Evolutionary conservation across 352 stramenopile species (phyloP), one percentile per base, ranked within the genome.

Genomic region (Phytopythium aichiense): DNA sequence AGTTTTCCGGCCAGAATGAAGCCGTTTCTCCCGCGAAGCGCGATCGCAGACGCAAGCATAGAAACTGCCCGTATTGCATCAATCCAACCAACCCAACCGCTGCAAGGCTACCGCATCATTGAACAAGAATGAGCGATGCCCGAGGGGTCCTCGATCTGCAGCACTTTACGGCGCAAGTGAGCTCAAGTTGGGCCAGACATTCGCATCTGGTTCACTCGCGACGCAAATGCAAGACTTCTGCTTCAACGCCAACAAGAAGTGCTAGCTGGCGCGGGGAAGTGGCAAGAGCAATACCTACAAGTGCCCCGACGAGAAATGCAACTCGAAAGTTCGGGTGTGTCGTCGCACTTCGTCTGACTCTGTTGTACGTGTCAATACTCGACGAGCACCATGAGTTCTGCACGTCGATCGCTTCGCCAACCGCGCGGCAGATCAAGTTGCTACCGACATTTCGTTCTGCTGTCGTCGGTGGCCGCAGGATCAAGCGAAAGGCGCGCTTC

Each of bases 351-450:
- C 48, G 3, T 22, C 7, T 1, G 48, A 54, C 23, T 2, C 16
- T 38, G 23, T 38, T 54, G 48, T 54, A 37, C 13, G 23, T 54
- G 28, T 54, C 48, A 2, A 54, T 23, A 18, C 48, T 54, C 7
- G 25, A 54, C 48, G 48, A 54, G 28, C 23, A 54, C 15, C 48
- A 38, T 18, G 22, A 54, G 8, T 54, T 54, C 28, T 64, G 56
- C 20, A 58, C 45, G 1, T 64, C 42, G 3, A 58, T 54, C 13
- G 50, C 51, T 5, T 58, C 58, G 7, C 56, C 56, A 11, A 64
- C 58, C 1, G 7, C 57, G 22, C 40, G 40, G 2, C 56, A 61
- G 22, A 37, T 64, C 2, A 1, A 30, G 6, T 18, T 37, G 0
- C 6, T 64, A 5, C 22, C 50, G 1, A 64, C 56, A 0, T 59